Conservation (phyloP, 352 stramenopile species). For the Globisporangium apiculatum region DNA sequence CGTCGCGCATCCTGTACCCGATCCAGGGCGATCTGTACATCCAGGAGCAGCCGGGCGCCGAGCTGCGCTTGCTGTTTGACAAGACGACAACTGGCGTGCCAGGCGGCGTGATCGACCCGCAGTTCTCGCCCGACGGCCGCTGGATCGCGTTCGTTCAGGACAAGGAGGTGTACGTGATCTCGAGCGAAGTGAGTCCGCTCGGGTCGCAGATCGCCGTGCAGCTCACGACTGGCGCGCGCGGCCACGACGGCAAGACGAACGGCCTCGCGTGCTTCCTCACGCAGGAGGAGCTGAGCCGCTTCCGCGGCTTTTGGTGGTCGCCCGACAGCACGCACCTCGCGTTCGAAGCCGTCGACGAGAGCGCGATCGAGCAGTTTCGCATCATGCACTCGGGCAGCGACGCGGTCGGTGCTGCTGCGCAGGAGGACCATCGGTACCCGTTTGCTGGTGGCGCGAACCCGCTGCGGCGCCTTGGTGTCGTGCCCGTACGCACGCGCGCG, state of each 20-base stretch:
- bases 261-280: constrained; percentile 96
- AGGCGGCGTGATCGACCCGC: constrained; percentile 89
- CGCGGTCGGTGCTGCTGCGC: constrained; percentile 35
- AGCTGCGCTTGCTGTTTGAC: constrained; percentile 82
- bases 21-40: constrained; percentile 92
- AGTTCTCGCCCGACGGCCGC: constrained; percentile 88
- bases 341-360: constrained; percentile 93
- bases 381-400: constrained; percentile 93
- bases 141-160: constrained; percentile 93
- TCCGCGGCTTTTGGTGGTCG: constrained; percentile 96
- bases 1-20: constrained; percentile 84
- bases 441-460: constrained; percentile 94
- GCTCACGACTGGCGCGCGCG: constrained; percentile 70
- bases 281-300: constrained; percentile 96
- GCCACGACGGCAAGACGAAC: constrained; percentile 74
- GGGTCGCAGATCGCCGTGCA: constrained; percentile 47
- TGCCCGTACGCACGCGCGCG: constrained; percentile 26
- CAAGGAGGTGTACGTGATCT: constrained; percentile 91
- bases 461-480: constrained; percentile 76
- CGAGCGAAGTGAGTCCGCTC: constrained; percentile 29
- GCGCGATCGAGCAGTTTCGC: constrained; percentile 88
- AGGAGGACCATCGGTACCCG: constrained; percentile 87
- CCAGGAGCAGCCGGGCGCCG: constrained; percentile 77
- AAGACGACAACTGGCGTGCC: constrained; percentile 62
- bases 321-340: constrained; percentile 80